Conservation (phyloP, 2,329 filamentous ascomycete species). For the Fusarium siculi region DNA sequence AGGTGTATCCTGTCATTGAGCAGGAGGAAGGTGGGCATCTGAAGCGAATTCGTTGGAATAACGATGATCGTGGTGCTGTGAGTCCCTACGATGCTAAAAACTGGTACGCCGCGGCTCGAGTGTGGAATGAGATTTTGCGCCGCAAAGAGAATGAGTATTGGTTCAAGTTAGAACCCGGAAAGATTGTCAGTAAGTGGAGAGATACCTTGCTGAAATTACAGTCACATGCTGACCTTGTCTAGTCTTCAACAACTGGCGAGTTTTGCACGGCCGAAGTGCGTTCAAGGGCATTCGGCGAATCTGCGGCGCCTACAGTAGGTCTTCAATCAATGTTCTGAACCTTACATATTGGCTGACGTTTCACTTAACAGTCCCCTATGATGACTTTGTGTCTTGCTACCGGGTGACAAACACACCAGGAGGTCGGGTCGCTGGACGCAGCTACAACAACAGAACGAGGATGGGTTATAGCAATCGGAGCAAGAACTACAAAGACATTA, state of each 20-base stretch:
- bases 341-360: conserved; percentile 5
- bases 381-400: conserved; percentile 83
- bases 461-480: not conserved
- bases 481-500: not conserved
- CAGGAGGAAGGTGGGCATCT: conserved; percentile 55
- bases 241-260: conserved; percentile 98
- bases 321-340: not conserved
- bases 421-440: conserved; percentile 55
- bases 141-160: conserved; percentile 75
- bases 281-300: conserved; percentile 89
- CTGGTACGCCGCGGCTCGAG: conserved; percentile 85
- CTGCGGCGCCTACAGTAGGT: conserved; percentile 90
- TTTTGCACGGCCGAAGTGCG: conserved; percentile 84
- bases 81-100: conserved; percentile 48
- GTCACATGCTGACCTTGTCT: conserved; percentile 22
- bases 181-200: conserved; percentile 72
- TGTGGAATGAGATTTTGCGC: conserved; percentile 77
- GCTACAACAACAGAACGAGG: conserved; percentile 44
- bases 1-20: conserved; percentile 77
- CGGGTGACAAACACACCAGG: conserved; percentile 73
- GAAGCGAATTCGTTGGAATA: conserved; percentile 88
- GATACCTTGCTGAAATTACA: not conserved
- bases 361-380: conserved; percentile 71
- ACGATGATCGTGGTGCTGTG: conserved; percentile 82
- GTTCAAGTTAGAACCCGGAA: conserved; percentile 84